A percentile compares a stretch with the other conserved stretches of the same genome.
Evolutionary conservation across 2,329 filamentous ascomycete genomes (phyloP).

Genomic region (Diaporthe ampelina): DNA sequence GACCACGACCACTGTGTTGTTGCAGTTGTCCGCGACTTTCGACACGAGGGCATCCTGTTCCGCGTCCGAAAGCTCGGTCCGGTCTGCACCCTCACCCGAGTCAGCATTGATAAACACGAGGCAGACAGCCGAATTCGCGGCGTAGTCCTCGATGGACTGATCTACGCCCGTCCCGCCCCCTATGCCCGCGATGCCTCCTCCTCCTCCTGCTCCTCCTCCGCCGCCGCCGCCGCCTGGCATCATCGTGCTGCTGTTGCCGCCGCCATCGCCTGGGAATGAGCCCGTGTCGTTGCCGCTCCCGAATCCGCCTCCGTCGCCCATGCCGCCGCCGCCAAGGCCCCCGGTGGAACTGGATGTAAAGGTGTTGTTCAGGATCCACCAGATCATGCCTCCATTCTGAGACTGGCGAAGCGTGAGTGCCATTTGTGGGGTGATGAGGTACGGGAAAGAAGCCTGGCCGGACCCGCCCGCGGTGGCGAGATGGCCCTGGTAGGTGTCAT

Average conservation of each 20-base stretch:
- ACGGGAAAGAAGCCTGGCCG: conserved; percentile 64
- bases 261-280: conserved; percentile 16
- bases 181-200: conserved; percentile 17
- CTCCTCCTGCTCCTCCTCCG: conserved; percentile 5
- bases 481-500: conserved; percentile 41
- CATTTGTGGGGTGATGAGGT: conserved; percentile 66
- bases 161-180: conserved; percentile 32
- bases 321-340: conserved; percentile 27
- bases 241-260: no score
- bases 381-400: conserved; percentile 54
- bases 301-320: not conserved
- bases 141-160: conserved; percentile 39
- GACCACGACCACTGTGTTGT: conserved; percentile 78
- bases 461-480: conserved; percentile 69
- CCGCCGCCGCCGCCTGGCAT: not conserved
- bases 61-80: conserved; percentile 47
- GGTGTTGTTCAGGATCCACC: conserved; percentile 60
- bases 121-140: conserved; percentile 46
- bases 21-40: conserved; percentile 71
- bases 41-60: conserved; percentile 68
- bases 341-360: conserved; percentile 34
- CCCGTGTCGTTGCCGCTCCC: not conserved
- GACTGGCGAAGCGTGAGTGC: conserved; percentile 61
- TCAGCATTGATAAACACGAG: conserved; percentile 78
- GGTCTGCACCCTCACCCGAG: conserved; percentile 65